phyloP scores from a whole-genome alignment of 2,329 filamentous ascomycete genomes.

The Aspergillus alliaceus region DNA sequence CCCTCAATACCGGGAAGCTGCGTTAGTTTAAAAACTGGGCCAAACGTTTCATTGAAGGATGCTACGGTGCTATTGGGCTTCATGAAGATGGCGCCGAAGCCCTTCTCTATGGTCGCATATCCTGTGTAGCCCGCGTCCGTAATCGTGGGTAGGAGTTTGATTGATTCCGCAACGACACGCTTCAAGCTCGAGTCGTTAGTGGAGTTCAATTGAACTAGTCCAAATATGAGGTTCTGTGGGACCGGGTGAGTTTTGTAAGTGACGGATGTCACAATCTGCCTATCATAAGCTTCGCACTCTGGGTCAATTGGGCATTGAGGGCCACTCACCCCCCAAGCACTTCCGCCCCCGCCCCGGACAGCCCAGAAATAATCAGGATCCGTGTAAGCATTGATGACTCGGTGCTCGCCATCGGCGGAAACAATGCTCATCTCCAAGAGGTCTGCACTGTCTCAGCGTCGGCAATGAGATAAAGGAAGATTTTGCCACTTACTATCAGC shows the following conservation, averaged over 20 bases:
- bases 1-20: background rate
- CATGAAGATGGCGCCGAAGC: background rate
- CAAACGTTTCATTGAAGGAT: constrained; percentile 1
- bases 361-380: constrained; percentile 3
- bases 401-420: background rate
- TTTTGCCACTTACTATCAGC: background rate
- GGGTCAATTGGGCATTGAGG: no score
- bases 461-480: accelerated
- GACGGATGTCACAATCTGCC: background rate
- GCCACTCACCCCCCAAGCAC: constrained; percentile 2
- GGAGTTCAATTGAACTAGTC: background rate
- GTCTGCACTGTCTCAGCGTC: background rate
- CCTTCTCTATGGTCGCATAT: background rate
- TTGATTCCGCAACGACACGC: background rate
- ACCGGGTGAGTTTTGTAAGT: constrained; percentile 5
- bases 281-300: background rate
- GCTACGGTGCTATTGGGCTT: background rate
- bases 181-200: background rate
- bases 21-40: background rate
- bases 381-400: background rate
- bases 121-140: background rate
- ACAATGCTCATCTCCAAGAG: constrained; percentile 2
- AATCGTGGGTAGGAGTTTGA: background rate
- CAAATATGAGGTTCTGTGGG: background rate
- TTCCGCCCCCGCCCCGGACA: background rate